phyloP scores from a whole-genome alignment of 2,329 filamentous ascomycete species.

The Zymoseptoria pseudotritici region DNA sequence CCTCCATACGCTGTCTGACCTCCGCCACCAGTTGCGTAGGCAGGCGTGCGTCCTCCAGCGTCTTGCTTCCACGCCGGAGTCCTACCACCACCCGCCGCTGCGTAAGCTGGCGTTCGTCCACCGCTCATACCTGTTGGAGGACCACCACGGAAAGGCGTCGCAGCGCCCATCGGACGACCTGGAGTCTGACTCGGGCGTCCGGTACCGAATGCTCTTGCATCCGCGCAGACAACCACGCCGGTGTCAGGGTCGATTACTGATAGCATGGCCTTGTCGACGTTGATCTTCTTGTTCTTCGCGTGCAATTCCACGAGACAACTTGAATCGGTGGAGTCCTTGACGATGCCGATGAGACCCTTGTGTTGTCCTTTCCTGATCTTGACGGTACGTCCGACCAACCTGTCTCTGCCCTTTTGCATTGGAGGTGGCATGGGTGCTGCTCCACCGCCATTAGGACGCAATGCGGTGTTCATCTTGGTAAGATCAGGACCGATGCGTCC shows the following conservation, averaged over 20 bases:
- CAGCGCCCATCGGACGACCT: slow-evolving; percentile 33
- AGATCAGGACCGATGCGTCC: slow-evolving; percentile 76
- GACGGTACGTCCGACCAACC: slow-evolving; percentile 83
- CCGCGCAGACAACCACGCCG: slow-evolving; percentile 67
- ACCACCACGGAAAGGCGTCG: slow-evolving; percentile 57
- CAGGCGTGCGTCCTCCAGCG: slow-evolving; percentile 38
- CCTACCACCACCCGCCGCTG: slow-evolving; percentile 35
- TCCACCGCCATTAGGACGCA: slow-evolving; percentile 53
- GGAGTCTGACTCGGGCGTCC: slow-evolving; percentile 10
- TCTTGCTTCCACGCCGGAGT: slow-evolving; percentile 58
- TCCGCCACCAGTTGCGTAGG: slow-evolving; percentile 37
- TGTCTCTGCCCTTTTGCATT: slow-evolving; percentile 68
- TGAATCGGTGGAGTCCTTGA: slow-evolving; percentile 85
- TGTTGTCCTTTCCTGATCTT: slow-evolving; percentile 79
- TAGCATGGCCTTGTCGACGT: slow-evolving; percentile 72
- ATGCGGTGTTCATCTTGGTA: slow-evolving; percentile 82
- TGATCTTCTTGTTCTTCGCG: slow-evolving; percentile 86
- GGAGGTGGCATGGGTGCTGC: slow-evolving; percentile 59
- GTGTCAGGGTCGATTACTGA: slow-evolving; percentile 74
- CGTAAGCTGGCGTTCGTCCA: slow-evolving; percentile 58
- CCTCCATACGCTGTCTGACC: slow-evolving; percentile 39
- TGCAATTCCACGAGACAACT: slow-evolving; percentile 87
- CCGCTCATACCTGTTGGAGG: slow-evolving; percentile 55
- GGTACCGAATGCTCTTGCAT: slow-evolving; percentile 26
- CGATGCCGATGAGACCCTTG: slow-evolving; percentile 89